Evolutionary conservation across 305 asterid genomes (phyloP).

Genomic region (Rubia tinctorum): DNA sequence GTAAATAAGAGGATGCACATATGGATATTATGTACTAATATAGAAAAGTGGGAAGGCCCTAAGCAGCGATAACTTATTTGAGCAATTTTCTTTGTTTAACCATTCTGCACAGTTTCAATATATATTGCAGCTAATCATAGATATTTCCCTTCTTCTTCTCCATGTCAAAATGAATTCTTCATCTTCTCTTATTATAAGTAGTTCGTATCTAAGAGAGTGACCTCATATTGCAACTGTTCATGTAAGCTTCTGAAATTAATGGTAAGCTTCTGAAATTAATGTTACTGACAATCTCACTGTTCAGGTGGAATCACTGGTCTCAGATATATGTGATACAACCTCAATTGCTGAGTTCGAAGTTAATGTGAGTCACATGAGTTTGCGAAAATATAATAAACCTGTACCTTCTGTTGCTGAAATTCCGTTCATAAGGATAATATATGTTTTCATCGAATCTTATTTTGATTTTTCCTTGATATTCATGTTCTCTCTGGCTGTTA

Average conservation of each 20-base stretch:
- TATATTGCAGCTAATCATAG: neutral
- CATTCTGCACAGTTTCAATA: neutral
- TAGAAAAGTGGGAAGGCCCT: neutral
- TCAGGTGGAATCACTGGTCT: constrained; percentile 83
- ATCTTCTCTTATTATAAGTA: neutral
- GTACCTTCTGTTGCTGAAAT: neutral
- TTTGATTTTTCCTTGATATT: neutral
- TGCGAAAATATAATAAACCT: neutral
- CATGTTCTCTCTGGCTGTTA: constrained; percentile 20
- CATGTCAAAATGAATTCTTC: neutral
- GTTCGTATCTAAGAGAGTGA: neutral
- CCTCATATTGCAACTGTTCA: neutral
- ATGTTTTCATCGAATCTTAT: neutral
- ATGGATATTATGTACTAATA: neutral
- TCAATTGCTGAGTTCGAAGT: constrained; percentile 87
- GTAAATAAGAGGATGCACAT: neutral
- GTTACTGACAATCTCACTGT: constrained; percentile 20
- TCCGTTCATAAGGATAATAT: neutral
- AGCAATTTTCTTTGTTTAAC: neutral
- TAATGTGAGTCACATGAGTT: constrained; percentile 47
- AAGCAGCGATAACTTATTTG: neutral
- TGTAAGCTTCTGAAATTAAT: too few species aligned
- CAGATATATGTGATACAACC: constrained; percentile 65
- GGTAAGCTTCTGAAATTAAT: neutral
- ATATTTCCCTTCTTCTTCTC: neutral